Conservation (phyloP, 2,329 filamentous ascomycete genomes). For the Bimuria novae-zelandiae region DNA sequence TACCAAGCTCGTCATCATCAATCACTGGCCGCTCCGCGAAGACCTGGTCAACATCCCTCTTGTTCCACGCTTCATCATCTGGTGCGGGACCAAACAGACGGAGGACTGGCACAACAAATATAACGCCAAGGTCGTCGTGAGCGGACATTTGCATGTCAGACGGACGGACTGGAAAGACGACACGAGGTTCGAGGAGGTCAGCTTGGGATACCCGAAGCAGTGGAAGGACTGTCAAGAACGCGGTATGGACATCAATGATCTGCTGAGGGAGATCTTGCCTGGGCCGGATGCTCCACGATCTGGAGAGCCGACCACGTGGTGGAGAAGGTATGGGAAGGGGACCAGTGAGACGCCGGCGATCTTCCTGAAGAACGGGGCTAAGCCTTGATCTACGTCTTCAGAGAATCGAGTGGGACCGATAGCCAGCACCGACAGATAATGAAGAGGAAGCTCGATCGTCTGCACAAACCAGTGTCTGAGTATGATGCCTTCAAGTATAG, state of each 20-base stretch:
- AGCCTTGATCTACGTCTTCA: not conserved
- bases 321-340: conserved; percentile 34
- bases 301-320: conserved; percentile 28
- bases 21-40: conserved; percentile 54
- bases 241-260: conserved; percentile 51
- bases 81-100: conserved; percentile 55
- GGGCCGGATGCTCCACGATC: conserved; percentile 42
- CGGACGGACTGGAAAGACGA: conserved; percentile 54
- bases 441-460: too few species aligned
- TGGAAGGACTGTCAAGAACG: conserved; percentile 51
- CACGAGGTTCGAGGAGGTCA: conserved; percentile 54
- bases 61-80: conserved; percentile 51
- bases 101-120: conserved; percentile 53
- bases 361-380: conserved; percentile 1
- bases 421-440: too few species aligned
- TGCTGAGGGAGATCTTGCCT: conserved; percentile 53
- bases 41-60: conserved; percentile 50
- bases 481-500: too few species aligned
- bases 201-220: conserved; percentile 53
- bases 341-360: not conserved
- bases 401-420: too few species aligned
- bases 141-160: conserved; percentile 53
- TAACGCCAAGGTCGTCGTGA: conserved; percentile 54
- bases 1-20: conserved; percentile 48
- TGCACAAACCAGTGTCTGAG: too few species aligned